Base-by-base conservation (phyloP, 73 alveolate genomes). In the Diophrys sp. region DNA sequence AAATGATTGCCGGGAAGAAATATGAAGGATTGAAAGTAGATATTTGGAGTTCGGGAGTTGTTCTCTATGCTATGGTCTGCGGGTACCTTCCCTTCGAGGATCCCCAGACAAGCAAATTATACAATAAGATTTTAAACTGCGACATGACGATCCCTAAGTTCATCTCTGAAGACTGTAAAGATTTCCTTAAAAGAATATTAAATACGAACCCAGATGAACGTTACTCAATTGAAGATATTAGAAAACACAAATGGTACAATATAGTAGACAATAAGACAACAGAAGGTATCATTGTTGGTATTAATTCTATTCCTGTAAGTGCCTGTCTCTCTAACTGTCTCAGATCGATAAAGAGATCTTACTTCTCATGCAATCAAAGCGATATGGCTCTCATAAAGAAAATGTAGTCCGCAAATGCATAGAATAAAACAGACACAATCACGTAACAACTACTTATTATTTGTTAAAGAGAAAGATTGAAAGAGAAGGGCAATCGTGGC, bases 191-290 rank as follows among this genome's bases (percentile, higher is more conserved):
- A 32, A 89, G 74, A 72, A 89, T 92, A 33, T 67, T 96, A 70
- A 93, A 94, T 74, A 92, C 96, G 0, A 94, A 94, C 71, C 98
- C 97, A 0, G 95, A 90, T 30, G 87, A 84, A 68, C 91, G 99
- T 70, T 89, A 84, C 55, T 71, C 92, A 23, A 94, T 96, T 25
- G 81, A 92, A 14, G 93, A 91, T 56, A 91, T 96, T 23, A 88
- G 96, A 72, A 85, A 84, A 25, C 99, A 96, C 82, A 94, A 95
- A 0, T 96, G 97, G 97, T 90, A 77, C 78, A 87, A 73, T 69
- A 72, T 53, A 14, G 79, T 72, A 1, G 67, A 44, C 18, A 44
- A 44, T 44, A 44, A 44, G 18, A 83, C 30, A 75, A 31, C 67
- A 72, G 73, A 86, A 31, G 98, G 98, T 24, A 77, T 93, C 2